phyloP scores from a whole-genome alignment of 1,139 yeast genomes.

The Hansenula sp. region DNA sequence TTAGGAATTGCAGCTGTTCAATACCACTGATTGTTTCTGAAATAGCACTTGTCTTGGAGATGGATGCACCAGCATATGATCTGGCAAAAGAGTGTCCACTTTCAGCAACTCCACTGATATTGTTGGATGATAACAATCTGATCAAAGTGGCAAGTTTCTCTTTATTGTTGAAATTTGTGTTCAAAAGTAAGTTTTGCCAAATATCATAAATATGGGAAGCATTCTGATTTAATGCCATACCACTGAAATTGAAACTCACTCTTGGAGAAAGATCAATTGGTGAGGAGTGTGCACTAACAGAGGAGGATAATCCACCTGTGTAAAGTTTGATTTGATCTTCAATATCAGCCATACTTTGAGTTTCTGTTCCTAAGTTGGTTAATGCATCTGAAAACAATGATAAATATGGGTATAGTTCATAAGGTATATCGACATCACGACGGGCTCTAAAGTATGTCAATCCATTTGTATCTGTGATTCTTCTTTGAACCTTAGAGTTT shows the following conservation, averaged over 20 bases:
- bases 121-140: conserved; percentile 72
- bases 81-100: conserved; percentile 86
- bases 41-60: conserved; percentile 57
- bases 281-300: conserved; percentile 50
- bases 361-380: conserved; percentile 77
- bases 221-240: conserved; percentile 71
- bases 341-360: conserved; percentile 67
- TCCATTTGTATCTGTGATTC: conserved; percentile 70
- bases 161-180: conserved; percentile 60
- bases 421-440: conserved; percentile 52
- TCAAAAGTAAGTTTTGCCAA: conserved; percentile 62
- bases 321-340: conserved; percentile 79
- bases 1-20: conserved; percentile 68
- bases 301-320: conserved; percentile 80
- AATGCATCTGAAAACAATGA: conserved; percentile 78
- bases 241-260: conserved; percentile 54
- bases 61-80: conserved; percentile 58
- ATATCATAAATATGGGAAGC: conserved; percentile 55
- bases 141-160: conserved; percentile 73
- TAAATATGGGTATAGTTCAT: conserved; percentile 58
- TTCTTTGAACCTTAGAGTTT: conserved; percentile 27
- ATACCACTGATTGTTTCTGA: conserved; percentile 68
- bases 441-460: conserved; percentile 65
- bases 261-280: conserved; percentile 36
- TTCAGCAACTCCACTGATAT: conserved; percentile 74